Evolutionary conservation across 2,329 filamentous ascomycete genomes (phyloP).

Genomic region (Huntiella moniliformis): DNA sequence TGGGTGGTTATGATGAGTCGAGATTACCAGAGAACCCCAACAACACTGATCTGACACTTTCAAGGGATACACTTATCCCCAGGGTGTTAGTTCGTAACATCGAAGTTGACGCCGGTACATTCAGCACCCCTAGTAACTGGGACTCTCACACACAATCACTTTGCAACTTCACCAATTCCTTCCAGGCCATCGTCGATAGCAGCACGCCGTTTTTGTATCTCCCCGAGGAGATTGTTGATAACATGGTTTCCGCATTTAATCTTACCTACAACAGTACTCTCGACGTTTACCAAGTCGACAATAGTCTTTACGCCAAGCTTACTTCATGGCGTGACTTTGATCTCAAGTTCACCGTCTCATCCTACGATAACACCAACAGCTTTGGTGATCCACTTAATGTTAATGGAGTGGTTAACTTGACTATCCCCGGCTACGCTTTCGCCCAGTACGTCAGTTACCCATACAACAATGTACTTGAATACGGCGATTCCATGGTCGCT

Average conservation of each 20-base stretch:
- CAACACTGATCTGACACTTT: conserved; percentile 38
- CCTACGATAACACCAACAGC: conserved; percentile 33
- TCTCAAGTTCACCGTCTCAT: conserved; percentile 38
- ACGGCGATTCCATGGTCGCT: conserved; percentile 26
- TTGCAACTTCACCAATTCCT: conserved; percentile 27
- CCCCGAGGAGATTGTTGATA: conserved; percentile 38
- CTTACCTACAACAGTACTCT: conserved; percentile 45
- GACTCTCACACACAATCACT: conserved; percentile 20
- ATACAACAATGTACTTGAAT: conserved; percentile 26
- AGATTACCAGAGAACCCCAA: conserved; percentile 36
- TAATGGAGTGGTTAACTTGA: conserved; percentile 36
- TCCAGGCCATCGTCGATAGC: conserved; percentile 40
- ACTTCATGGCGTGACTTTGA: conserved; percentile 25
- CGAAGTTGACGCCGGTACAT: conserved; percentile 21
- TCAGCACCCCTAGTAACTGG: conserved; percentile 22
- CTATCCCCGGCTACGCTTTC: conserved; percentile 31
- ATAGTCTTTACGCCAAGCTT: conserved; percentile 33
- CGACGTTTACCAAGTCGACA: conserved; percentile 44
- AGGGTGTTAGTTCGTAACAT: conserved; percentile 42
- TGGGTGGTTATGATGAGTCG: conserved; percentile 49
- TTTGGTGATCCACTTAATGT: conserved; percentile 30
- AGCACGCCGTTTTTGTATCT: conserved; percentile 47
- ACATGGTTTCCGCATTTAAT: conserved; percentile 44
- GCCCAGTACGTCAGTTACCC: conserved; percentile 31
- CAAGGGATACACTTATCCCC: conserved; percentile 34